These are phyloP conservation scores for Diaporthe vexans DNA, from an alignment of 2,329 filamentous ascomycete genomes.

Conservation along the genomic window DNA sequence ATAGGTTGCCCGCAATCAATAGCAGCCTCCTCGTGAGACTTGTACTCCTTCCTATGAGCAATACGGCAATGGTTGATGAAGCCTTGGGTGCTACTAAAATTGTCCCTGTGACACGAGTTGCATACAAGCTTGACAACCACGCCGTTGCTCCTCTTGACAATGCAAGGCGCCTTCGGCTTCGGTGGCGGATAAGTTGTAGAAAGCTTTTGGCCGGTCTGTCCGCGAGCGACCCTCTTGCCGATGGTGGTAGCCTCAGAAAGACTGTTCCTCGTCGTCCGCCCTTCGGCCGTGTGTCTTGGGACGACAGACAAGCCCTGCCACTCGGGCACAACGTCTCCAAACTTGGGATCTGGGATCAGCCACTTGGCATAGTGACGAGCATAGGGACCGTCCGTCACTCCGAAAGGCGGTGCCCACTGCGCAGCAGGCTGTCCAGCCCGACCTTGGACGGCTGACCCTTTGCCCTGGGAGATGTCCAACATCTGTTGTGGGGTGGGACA, in stretches of 20 bases:
- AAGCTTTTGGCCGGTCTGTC: constrained; percentile 71
- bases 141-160: constrained; percentile 88
- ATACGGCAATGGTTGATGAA: constrained; percentile 99
- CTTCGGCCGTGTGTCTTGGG: constrained; percentile 69
- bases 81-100: constrained; percentile 97
- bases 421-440: constrained; percentile 75
- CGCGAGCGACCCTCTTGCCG: constrained; percentile 66
- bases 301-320: constrained; percentile 58
- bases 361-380: constrained; percentile 95
- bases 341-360: constrained; percentile 89
- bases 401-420: constrained; percentile 87
- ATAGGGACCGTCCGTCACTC: constrained; percentile 92
- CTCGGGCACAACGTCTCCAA: constrained; percentile 77
- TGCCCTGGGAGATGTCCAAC: constrained; percentile 80
- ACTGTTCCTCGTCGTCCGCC: constrained; percentile 84
- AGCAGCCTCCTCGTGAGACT: constrained; percentile 95
- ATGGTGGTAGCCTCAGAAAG: constrained; percentile 66
- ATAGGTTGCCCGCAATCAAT: constrained; percentile 88
- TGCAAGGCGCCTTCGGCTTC: constrained; percentile 87
- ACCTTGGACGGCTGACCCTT: constrained; percentile 77
- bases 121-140: constrained; percentile 92
- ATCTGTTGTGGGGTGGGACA: constrained; percentile 76
- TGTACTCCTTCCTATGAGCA: constrained; percentile 91
- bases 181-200: constrained; percentile 78
- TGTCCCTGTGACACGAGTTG: constrained; percentile 86